phyloP scores from a whole-genome alignment of 2,329 filamentous ascomycete species.

The Ramularia endophylla region DNA sequence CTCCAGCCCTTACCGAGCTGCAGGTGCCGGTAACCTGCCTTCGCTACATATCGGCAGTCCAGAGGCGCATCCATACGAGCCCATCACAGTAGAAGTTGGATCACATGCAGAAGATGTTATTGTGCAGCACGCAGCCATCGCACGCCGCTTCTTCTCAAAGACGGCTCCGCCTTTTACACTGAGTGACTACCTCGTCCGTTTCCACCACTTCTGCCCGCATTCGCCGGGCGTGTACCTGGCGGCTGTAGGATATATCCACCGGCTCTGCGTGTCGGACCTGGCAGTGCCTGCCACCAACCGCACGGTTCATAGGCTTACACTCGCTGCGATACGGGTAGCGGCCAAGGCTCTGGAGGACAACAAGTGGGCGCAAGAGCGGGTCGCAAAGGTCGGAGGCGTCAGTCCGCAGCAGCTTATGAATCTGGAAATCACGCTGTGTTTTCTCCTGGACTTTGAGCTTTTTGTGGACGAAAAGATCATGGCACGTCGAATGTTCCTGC shows the following conservation, averaged over 20 bases:
- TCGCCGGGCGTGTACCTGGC: constrained; percentile 91
- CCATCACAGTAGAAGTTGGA: constrained; percentile 42
- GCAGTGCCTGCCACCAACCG: constrained; percentile 73
- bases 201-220: constrained; percentile 90
- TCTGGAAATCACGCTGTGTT: constrained; percentile 69
- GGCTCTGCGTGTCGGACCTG: constrained; percentile 66
- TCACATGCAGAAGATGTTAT: constrained; percentile 66
- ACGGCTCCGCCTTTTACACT: constrained; percentile 75
- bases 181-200: constrained; percentile 75
- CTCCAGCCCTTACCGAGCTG: constrained; percentile 43
- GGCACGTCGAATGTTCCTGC: constrained; percentile 29
- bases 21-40: constrained; percentile 9
- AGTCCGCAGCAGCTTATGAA: constrained; percentile 73
- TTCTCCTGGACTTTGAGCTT: constrained; percentile 74
- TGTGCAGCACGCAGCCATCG: constrained; percentile 77
- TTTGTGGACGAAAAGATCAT: constrained; percentile 28
- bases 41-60: constrained; percentile 33
- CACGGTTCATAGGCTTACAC: constrained; percentile 78
- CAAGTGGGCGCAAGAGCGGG: constrained; percentile 74
- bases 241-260: constrained; percentile 79
- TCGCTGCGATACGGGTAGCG: constrained; percentile 78
- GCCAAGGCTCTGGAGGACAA: constrained; percentile 95
- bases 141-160: constrained; percentile 90
- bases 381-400: constrained; percentile 84
- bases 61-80: constrained; percentile 46